A percentile compares a stretch with the other conserved stretches of the same genome.
These are phyloP conservation scores for Sporopachydermia quercuum DNA, from an alignment of 805 yeast genomes.

Conservation along the genomic window DNA sequence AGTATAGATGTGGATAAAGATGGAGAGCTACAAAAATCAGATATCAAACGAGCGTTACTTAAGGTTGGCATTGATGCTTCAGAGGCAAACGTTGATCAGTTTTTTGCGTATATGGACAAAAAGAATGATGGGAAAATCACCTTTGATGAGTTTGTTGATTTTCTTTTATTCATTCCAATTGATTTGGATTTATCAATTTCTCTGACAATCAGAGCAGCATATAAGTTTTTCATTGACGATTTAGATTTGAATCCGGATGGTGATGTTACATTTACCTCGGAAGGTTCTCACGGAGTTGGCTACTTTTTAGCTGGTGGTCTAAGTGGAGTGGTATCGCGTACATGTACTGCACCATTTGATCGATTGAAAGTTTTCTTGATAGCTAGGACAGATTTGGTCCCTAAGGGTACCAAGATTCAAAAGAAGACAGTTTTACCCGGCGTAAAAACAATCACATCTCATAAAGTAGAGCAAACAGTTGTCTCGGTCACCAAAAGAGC, in stretches of 20 bases:
- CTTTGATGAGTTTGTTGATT: constrained; percentile 76
- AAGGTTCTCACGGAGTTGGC: constrained; percentile 71
- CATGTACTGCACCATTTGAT: constrained; percentile 95
- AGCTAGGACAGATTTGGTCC: constrained; percentile 73
- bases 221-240: constrained; percentile 64
- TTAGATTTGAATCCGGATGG: constrained; percentile 80
- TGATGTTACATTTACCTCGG: constrained; percentile 74
- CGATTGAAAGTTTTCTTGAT: constrained; percentile 86
- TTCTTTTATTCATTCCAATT: constrained; percentile 71
- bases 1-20: constrained; percentile 59
- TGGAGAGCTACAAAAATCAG: constrained; percentile 51
- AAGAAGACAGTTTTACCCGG: constrained; percentile 23
- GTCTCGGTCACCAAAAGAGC: constrained; percentile 25
- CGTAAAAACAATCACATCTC: constrained; percentile 7
- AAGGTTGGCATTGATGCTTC: constrained; percentile 39
- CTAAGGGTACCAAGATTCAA: constrained; percentile 18
- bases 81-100: constrained; percentile 32
- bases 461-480: neutral
- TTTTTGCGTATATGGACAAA: constrained; percentile 41
- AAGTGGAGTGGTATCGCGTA: constrained; percentile 90
- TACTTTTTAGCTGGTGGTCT: constrained; percentile 90
- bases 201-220: constrained; percentile 73
- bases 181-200: constrained; percentile 25
- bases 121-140: constrained; percentile 55
- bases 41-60: constrained; percentile 51